Percentiles rank a stretch among this genome's conserved stretches.
Evolutionary conservation across 106 monocot species (phyloP).

Genomic region (Platanthera zijinensis): DNA sequence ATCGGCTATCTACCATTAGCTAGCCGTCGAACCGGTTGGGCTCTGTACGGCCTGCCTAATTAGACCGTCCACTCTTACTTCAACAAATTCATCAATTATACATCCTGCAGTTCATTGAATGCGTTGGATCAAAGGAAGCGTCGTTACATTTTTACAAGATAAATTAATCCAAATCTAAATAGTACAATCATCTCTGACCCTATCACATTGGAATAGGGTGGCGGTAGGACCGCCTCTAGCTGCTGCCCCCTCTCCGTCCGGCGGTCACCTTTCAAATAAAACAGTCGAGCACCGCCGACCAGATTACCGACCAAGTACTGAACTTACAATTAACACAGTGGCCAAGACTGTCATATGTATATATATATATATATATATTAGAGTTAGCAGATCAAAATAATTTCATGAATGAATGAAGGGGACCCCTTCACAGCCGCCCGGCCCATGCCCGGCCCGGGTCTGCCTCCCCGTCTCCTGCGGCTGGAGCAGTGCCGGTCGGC

Average conservation of each 20-base stretch:
- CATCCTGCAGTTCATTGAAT: no score
- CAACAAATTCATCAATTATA: no score
- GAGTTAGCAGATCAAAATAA: background rate
- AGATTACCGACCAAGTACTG: no score
- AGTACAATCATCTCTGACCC: background rate
- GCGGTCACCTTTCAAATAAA: background rate
- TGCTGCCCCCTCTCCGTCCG: background rate
- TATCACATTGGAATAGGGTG: background rate
- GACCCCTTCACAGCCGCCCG: background rate
- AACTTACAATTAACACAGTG: background rate
- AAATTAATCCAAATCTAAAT: no score
- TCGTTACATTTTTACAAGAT: no score
- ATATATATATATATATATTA: no score
- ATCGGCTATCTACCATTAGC: no score
- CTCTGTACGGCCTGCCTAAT: no score
- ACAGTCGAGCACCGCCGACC: background rate
- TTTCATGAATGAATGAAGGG: background rate
- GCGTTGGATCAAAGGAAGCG: no score
- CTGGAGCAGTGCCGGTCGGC: background rate
- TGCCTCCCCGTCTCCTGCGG: background rate
- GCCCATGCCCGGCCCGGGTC: background rate
- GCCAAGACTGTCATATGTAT: background rate
- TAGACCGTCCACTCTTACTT: no score
- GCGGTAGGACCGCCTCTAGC: background rate
- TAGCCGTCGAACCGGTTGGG: no score